Evolutionary conservation across 257 asterid species (phyloP), one percentile per base, ranked within the genome.

Genomic region (Scutellaria barbata): DNA sequence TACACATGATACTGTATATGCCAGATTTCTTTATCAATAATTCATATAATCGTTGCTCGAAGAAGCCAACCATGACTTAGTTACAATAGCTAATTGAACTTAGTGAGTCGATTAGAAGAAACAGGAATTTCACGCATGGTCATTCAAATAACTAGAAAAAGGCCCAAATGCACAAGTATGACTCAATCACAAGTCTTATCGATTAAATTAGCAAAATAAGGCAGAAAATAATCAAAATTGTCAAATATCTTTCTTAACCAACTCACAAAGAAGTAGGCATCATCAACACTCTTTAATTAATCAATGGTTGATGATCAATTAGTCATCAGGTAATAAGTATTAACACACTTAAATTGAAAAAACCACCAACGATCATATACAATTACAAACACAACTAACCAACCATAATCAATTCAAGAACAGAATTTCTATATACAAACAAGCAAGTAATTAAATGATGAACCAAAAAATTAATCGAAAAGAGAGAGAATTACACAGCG

Each of bases 401-500:
- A 57, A 13, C 25, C 25, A 22, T 22, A 22, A 22, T 22, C 25
- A 2, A 22, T 5, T 8, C 10, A 57, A 57, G 47, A 41, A 3
- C 20, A 64, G 6, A 55, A 55, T 61, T 8, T 8, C 5, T 33
- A 66, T 9, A 48, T 50, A 10, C 9, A 59, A 42, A 18, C 43
- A 73, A 45, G 58, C 62, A 48, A 53, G 59, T 8, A 62, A 68
- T 4, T 1, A 39, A 69, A 25, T 5, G 16, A 67, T 50, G 46
- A 41, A 17, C 7, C 4, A 5, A 25, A 56, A 56, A n/a, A n/a
- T n/a, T n/a, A n/a, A n/a, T n/a, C n/a, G n/a, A n/a, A n/a, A 35
- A 17, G 2, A 14, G 58, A 39, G 6, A 40, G 12, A 68, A 80
- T 86, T 75, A 92, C 98, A 89, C 96, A 0, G 98, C 96, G 76